phyloP scores from a whole-genome alignment of 1,284 basidiomycete genomes.

The Leucoagaricus sp. region DNA sequence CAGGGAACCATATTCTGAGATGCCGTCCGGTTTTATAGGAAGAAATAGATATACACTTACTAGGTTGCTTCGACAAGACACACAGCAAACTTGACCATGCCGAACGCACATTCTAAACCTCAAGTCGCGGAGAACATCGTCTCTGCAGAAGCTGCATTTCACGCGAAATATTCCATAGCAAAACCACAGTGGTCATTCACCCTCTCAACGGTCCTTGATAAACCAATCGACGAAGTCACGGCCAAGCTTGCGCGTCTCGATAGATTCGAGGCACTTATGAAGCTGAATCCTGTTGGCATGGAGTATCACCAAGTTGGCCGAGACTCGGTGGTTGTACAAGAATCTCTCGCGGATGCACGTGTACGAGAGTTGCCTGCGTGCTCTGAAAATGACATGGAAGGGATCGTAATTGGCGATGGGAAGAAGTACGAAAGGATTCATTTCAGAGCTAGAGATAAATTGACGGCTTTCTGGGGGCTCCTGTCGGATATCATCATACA shows the following conservation, averaged over 20 bases:
- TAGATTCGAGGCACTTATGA: background rate
- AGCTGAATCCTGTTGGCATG: conserved; percentile 7
- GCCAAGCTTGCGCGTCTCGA: background rate
- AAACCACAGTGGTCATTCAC: conserved; percentile 8
- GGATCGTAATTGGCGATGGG: background rate
- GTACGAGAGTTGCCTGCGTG: background rate
- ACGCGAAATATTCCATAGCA: background rate
- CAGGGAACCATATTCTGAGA: no score
- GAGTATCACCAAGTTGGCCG: background rate
- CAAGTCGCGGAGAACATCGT: no score
- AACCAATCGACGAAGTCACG: background rate
- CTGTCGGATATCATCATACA: background rate
- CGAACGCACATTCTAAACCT: no score
- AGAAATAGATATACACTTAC: no score
- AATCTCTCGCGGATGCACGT: background rate
- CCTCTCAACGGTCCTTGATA: background rate
- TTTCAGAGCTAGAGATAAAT: conserved; percentile 1
- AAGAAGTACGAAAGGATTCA: background rate
- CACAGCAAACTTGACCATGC: no score
- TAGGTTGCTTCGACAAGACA: no score
- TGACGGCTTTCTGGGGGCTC: conserved; percentile 5
- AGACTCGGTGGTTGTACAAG: background rate
- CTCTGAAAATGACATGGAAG: background rate
- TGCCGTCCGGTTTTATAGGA: no score
- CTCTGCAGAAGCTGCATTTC: background rate